phyloP scores from a whole-genome alignment of 208 protist genomes.

The Trypanosoma rangeli region DNA sequence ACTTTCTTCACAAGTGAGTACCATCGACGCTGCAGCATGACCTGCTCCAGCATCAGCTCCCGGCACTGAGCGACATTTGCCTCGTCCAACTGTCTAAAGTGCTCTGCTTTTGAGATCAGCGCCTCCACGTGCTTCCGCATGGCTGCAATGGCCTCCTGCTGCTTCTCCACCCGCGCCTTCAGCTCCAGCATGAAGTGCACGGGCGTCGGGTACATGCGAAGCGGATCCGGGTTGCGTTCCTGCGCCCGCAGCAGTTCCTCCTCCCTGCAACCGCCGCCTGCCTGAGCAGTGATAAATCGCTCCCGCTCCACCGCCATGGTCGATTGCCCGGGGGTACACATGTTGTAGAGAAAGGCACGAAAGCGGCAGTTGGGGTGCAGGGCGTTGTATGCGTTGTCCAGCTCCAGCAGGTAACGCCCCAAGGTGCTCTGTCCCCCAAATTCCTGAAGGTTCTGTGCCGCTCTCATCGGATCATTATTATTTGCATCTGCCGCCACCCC shows the following conservation, averaged over 20 bases:
- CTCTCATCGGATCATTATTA: neutral
- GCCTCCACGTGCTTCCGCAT: slow-evolving; percentile 40
- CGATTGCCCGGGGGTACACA: slow-evolving; percentile 48
- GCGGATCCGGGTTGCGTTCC: slow-evolving; percentile 52
- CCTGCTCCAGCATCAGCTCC: slow-evolving; percentile 50
- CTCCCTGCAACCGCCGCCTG: slow-evolving; percentile 55
- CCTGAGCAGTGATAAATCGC: slow-evolving; percentile 51
- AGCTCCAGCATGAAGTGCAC: slow-evolving; percentile 80
- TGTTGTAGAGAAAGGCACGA: slow-evolving; percentile 78
- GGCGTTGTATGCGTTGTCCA: slow-evolving; percentile 72
- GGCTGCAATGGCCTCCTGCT: slow-evolving; percentile 41
- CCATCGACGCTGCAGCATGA: slow-evolving; percentile 68
- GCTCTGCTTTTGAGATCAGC: slow-evolving; percentile 37
- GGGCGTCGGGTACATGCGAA: slow-evolving; percentile 50
- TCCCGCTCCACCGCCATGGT: slow-evolving; percentile 58
- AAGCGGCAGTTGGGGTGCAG: slow-evolving; percentile 66
- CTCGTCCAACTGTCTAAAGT: slow-evolving; percentile 42
- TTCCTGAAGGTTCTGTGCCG: slow-evolving; percentile 34
- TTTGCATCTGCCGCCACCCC: slow-evolving; percentile 5
- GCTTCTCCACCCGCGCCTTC: slow-evolving; percentile 49
- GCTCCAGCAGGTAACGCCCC: slow-evolving; percentile 56
- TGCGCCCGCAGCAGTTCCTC: slow-evolving; percentile 56
- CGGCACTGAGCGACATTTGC: slow-evolving; percentile 35
- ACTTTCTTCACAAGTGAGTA: slow-evolving; percentile 45
- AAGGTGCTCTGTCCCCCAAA: slow-evolving; percentile 53